Base-by-base conservation (phyloP, 2,329 filamentous ascomycete species). In the Beauveria medogensis region DNA sequence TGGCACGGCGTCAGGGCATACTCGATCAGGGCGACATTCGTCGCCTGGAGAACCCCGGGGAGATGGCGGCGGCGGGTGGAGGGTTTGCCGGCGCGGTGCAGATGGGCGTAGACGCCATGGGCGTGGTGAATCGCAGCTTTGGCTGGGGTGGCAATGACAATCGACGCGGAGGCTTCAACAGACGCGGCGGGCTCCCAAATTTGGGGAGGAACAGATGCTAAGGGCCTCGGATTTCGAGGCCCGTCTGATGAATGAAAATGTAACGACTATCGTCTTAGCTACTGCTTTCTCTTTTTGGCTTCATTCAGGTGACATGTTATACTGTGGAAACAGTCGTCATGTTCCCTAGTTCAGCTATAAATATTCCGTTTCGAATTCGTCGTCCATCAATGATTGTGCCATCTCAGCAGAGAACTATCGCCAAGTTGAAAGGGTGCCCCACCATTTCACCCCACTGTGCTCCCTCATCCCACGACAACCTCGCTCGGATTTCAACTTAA, bases 21-120 rank as follows among this genome's bases (percentile, higher is more conserved):
- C 74, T 89, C 18, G 81, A 81, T 43, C 82, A 84, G 64, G 76
- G 77, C 14, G 85, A 89, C 66, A 75, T 86, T 73, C 77, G 55
- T 73, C 78, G 61, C 68, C 75, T 62, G 14, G 66, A 68, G 9
- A 63, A 62, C 16, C 65, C 66, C 0, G 47, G n/a, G 1, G 47
- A 7, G 9, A 20, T 12, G 20, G 30, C 12, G 20, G 18, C n/a
- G n/a, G n/a, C n/a, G n/a, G 76, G 74, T 1, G 76, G 74, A 55
- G 65, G 71, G 2, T 75, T 79, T 6, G 77, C 79, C 10, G 74
- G 74, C 1, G 69, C 81, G 10, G 70, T 84, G 26, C 73, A 76
- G 61, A 77, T 78, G 2, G 79, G 82, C 1, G 70, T 82, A 9
- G 73, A 74, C 51, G 80, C 79, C 9, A 80, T 82, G 75, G 78